Percentiles rank a stretch among this genome's conserved stretches.
Evolutionary conservation across 2,329 filamentous ascomycete species (phyloP).

Genomic region (Laburnicola sp.): DNA sequence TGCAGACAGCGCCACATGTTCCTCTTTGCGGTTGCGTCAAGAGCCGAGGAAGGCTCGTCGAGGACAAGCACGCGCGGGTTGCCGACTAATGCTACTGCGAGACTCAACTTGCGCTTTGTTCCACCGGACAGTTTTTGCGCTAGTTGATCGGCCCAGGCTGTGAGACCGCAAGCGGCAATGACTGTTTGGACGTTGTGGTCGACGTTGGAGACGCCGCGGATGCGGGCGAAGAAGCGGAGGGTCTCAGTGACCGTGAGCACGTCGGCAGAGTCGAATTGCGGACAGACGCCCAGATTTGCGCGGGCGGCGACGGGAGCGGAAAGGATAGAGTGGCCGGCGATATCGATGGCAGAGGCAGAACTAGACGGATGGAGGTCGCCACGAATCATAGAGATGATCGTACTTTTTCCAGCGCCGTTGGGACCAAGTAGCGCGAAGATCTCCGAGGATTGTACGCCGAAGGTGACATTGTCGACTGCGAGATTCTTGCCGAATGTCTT

Average conservation of each 20-base stretch:
- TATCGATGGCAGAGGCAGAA: constrained; percentile 69
- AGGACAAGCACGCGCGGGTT: constrained; percentile 87
- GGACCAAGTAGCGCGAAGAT: constrained; percentile 87
- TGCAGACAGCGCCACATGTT: constrained; percentile 92
- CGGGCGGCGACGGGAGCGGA: constrained; percentile 68
- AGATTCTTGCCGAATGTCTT: constrained; percentile 66
- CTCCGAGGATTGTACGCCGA: constrained; percentile 75
- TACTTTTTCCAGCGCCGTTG: constrained; percentile 88
- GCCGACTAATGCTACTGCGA: constrained; percentile 87
- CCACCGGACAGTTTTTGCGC: constrained; percentile 79
- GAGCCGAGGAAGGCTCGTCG: constrained; percentile 82
- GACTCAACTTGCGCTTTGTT: constrained; percentile 86
- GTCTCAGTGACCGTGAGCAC: constrained; percentile 86
- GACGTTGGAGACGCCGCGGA: constrained; percentile 74
- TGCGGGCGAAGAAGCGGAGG: constrained; percentile 79
- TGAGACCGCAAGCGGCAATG: constrained; percentile 74
- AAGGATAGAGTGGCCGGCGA: constrained; percentile 72
- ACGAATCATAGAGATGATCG: constrained; percentile 82
- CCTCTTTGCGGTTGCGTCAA: constrained; percentile 79
- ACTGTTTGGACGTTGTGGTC: constrained; percentile 76
- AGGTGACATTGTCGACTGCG: constrained; percentile 82
- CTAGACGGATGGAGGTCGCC: constrained; percentile 75
- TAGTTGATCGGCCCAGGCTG: constrained; percentile 70
- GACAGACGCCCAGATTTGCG: constrained; percentile 79
- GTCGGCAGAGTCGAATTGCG: constrained; percentile 74